phyloP scores from a whole-genome alignment of 306 rosid species.

The Corylus heterophylla region DNA sequence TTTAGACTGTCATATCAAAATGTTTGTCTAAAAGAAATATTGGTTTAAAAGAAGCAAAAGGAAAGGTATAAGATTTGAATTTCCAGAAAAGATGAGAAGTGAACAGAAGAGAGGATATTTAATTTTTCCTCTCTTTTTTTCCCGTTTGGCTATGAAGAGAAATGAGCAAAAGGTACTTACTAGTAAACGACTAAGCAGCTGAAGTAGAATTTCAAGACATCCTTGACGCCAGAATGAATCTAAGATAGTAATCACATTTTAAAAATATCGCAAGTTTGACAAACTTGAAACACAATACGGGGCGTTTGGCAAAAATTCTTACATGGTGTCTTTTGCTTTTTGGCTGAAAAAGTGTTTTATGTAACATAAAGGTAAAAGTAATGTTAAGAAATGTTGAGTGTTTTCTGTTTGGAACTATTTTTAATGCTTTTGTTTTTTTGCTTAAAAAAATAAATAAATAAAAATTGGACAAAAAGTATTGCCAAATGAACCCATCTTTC shows the following conservation, averaged over 20 bases:
- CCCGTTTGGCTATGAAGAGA: not conserved
- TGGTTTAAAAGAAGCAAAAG: not conserved
- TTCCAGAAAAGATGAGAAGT: not conserved
- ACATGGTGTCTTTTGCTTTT: too few species aligned
- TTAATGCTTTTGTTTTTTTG: too few species aligned
- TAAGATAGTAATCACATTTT: not conserved
- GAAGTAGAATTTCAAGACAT: not conserved
- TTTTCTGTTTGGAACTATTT: too few species aligned
- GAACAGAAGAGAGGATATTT: not conserved
- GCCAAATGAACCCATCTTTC: too few species aligned
- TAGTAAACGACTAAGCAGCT: not conserved
- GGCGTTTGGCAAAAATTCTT: too few species aligned
- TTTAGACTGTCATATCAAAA: not conserved
- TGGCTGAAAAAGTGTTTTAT: too few species aligned
- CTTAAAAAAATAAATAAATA: too few species aligned
- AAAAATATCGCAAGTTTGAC: too few species aligned
- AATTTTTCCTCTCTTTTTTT: not conserved
- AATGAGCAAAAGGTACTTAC: not conserved
- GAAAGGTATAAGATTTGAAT: not conserved
- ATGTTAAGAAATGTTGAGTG: too few species aligned
- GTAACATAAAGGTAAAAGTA: too few species aligned
- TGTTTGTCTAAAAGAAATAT: not conserved
- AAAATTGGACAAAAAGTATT: too few species aligned
- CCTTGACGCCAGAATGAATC: constrained; percentile 2
- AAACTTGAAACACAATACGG: not conserved